phyloP scores from a whole-genome alignment of 129 eudicot species.

The Artemisia annua region DNA sequence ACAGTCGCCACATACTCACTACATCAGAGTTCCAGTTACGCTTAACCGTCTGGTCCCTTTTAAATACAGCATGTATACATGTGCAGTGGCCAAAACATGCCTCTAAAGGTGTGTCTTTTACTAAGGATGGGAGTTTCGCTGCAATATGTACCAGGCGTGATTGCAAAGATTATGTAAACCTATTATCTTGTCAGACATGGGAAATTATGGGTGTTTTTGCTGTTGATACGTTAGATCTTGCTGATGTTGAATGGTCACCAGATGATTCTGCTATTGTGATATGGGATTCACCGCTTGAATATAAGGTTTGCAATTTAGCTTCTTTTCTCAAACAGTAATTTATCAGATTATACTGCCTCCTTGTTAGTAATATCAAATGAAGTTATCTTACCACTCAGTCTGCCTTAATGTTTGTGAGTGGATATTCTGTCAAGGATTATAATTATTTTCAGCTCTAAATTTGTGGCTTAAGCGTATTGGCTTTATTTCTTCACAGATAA shows the following conservation, averaged over 20 bases:
- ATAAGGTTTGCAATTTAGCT: slow-evolving; percentile 53
- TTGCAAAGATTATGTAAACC: slow-evolving; percentile 91
- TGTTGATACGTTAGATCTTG: slow-evolving; percentile 90
- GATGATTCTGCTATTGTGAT: slow-evolving; percentile 94
- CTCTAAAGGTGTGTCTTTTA: slow-evolving; percentile 92
- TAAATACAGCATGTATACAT: slow-evolving; percentile 94
- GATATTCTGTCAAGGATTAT: background rate
- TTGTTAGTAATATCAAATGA: slow-evolving; percentile 3
- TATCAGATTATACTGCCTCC: slow-evolving; percentile 2
- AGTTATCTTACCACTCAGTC: background rate
- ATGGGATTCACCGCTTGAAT: slow-evolving; percentile 97
- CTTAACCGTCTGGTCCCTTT: slow-evolving; percentile 90
- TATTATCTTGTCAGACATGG: slow-evolving; percentile 89
- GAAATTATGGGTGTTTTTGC: slow-evolving; percentile 95
- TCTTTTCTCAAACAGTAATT: background rate
- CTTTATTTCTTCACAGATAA: too few species aligned
- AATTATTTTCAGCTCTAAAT: too few species aligned
- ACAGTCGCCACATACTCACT: slow-evolving; percentile 98
- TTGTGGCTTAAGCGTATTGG: too few species aligned
- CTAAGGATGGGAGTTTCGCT: slow-evolving; percentile 93
- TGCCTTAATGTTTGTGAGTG: background rate
- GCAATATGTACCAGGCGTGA: slow-evolving; percentile 97
- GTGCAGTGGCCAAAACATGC: slow-evolving; percentile 96
- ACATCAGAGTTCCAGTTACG: slow-evolving; percentile 92
- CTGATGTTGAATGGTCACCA: slow-evolving; percentile 98